Conservation (phyloP, 768 basidiomycete genomes). For the Pleurotus platypus region DNA sequence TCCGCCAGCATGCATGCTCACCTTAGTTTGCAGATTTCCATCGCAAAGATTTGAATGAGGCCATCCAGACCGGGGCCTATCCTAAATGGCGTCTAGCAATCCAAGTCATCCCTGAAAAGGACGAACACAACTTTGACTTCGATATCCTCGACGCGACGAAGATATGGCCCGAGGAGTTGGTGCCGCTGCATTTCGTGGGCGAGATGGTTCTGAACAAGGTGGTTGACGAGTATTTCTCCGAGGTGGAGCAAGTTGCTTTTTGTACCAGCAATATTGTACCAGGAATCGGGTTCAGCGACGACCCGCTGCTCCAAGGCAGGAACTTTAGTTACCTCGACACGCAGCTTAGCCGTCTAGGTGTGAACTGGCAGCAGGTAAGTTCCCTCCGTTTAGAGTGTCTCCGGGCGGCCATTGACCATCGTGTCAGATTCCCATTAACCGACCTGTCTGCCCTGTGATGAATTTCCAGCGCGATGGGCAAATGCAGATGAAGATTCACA, state of each 20-base stretch:
- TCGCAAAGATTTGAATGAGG: conserved; percentile 81
- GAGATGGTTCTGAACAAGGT: conserved; percentile 62
- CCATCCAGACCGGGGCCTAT: conserved; percentile 66
- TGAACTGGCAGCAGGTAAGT: conserved; percentile 70
- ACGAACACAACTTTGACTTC: conserved; percentile 82
- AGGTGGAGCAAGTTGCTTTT: conserved; percentile 88
- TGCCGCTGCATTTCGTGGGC: conserved; percentile 76
- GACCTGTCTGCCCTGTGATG: conserved; percentile 72
- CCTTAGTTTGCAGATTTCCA: conserved; percentile 61
- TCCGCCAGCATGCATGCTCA: background rate
- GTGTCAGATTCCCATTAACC: conserved; percentile 73
- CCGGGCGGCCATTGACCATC: background rate
- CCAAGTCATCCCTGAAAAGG: conserved; percentile 63
- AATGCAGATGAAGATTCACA: conserved; percentile 52
- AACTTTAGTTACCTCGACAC: conserved; percentile 90
- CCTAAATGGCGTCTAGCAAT: conserved; percentile 82
- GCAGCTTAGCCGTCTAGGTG: conserved; percentile 73
- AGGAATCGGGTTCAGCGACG: conserved; percentile 69
- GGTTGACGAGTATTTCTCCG: conserved; percentile 78
- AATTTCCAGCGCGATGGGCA: conserved; percentile 66
- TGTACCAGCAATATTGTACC: conserved; percentile 73
- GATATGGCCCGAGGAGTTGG: conserved; percentile 77
- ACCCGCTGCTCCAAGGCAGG: conserved; percentile 78
- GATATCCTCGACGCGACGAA: conserved; percentile 88
- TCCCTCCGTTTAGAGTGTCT: background rate